Evolutionary conservation across 768 basidiomycete species (phyloP), one percentile per base, ranked within the genome.

Genomic region (Boletus barrowsii): DNA sequence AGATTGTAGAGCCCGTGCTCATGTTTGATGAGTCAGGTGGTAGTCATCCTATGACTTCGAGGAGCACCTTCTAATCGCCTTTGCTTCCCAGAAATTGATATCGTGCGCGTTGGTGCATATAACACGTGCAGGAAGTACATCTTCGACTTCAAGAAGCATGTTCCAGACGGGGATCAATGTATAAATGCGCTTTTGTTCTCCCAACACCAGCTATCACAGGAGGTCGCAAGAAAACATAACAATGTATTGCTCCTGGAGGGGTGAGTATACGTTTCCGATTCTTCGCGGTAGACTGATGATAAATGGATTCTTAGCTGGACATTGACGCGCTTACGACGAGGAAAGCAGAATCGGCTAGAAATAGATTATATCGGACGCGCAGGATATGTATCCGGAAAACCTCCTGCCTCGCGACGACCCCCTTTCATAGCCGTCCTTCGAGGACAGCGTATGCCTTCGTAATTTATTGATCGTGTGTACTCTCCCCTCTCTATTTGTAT

Each of bases 381-480:
- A 17, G 89, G 85, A 45, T 80, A 74, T 57, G 76, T 79, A 42
- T 64, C 73, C 0, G 82, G 80, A 32, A 76, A 82, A 60, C 55
- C 76, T 24, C 76, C 78, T n/a, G 55, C 69, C 50, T 69, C 65
- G 22, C 75, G 75, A 32, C 75, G 74, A 17, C 84, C 86, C 22
- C 90, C 89, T 0, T 90, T 86, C 71, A 79, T 88, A 59, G 84
- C 75, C 42, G 75, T 90, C 53, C 73, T 90, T 42, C 74, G 80
- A 47, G 74, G 78, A 58, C 66, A 60, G 43, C 59, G 54, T 53
- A 59, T 48, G 24, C 46, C 67, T 50, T 51, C 55, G 56, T 71
- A 70, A 72, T 54, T 68, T 63, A 61, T 71, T 15, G 7, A 54
- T 56, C 61, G 59, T 71, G 54, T 62, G 29, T 29, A 51, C 46